Evolutionary conservation across 257 asterid genomes (phyloP), one percentile per base, ranked within the genome.

Genomic region (Solanum piurae): DNA sequence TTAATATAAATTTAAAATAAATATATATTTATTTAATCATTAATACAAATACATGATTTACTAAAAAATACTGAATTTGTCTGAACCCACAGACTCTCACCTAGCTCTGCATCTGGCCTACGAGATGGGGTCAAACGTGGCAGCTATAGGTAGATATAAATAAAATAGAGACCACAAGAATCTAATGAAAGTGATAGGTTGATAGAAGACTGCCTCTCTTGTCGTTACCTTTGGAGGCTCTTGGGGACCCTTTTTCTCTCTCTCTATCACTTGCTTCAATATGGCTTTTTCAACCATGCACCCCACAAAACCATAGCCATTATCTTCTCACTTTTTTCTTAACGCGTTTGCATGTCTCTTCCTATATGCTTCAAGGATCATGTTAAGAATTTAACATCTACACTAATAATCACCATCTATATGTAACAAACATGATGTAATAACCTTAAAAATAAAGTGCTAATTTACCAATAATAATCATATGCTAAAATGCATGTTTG

Each of bases 151-250:
- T 80, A 44, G 8, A 6, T 23, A 37, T 18, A 77, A 27, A 77
- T 27, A 80, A 80, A 80, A 80, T 9, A 80, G 11, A 80, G 68
- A 46, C 85, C 88, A 83, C 55, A 88, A 89, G 91, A 89, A 89
- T 89, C 90, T 87, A 60, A 55, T 69, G 91, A 89, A 85, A 85
- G 86, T 36, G 91, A 79, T 7, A 23, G 89, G 87, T 85, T 77
- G 88, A 82, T 25, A 64, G 33, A 86, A 86, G 91, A 87, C 87
- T 64, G 46, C 25, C 36, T 38, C 68, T 85, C 64, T 89, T 85
- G 87, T 88, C 87, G 77, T 87, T 44, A 58, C 60, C 74, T 74
- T 62, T 38, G n/a, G 66, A 80, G 88, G 55, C 27, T 27, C 62
- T 44, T 46, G 7, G 86, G 87, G 88, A 21, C 5, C 36, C 36